A percentile compares a stretch with the other conserved stretches of the same genome.
These are phyloP conservation scores for Lodderomyces theae DNA, from an alignment of 1,139 yeast genomes.

Conservation along the genomic window DNA sequence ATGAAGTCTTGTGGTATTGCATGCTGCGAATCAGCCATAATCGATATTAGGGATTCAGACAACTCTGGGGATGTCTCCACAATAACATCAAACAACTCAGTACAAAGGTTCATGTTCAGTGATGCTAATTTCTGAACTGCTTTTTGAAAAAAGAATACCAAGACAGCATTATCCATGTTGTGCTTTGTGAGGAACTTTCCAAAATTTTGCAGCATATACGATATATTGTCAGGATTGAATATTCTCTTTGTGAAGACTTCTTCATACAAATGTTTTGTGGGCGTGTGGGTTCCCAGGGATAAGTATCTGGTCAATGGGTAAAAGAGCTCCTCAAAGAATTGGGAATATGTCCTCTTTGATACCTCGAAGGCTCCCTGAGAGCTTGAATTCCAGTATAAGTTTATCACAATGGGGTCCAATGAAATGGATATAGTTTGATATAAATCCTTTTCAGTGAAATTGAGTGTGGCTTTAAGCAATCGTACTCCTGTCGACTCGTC, in stretches of 20 bases:
- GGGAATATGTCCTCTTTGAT: slow-evolving; percentile 30
- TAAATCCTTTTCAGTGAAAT: no score
- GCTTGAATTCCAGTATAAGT: slow-evolving; percentile 27
- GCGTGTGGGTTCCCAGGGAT: not conserved
- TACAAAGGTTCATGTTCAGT: slow-evolving; percentile 36
- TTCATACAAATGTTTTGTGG: not conserved
- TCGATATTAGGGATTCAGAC: slow-evolving; percentile 38
- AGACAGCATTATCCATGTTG: slow-evolving; percentile 14
- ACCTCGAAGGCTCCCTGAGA: slow-evolving; percentile 24
- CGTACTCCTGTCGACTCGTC: slow-evolving; percentile 25
- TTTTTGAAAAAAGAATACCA: slow-evolving; percentile 25
- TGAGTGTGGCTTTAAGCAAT: not conserved
- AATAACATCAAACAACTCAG: slow-evolving; percentile 40
- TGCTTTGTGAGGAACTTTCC: slow-evolving; percentile 18
- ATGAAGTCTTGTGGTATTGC: slow-evolving; percentile 50
- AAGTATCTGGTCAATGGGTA: slow-evolving; percentile 16
- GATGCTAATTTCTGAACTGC: slow-evolving; percentile 25
- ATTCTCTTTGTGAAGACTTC: slow-evolving; percentile 17
- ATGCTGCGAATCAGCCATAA: slow-evolving; percentile 40
- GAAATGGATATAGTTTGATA: not conserved
- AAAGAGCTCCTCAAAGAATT: slow-evolving; percentile 23
- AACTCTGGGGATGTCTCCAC: slow-evolving; percentile 30
- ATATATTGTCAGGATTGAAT: slow-evolving; percentile 18
- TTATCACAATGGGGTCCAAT: slow-evolving; percentile 25
- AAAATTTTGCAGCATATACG: slow-evolving; percentile 20